Conservation (phyloP, 1,284 basidiomycete genomes). For the Cryptococcus jaspeensis region DNA sequence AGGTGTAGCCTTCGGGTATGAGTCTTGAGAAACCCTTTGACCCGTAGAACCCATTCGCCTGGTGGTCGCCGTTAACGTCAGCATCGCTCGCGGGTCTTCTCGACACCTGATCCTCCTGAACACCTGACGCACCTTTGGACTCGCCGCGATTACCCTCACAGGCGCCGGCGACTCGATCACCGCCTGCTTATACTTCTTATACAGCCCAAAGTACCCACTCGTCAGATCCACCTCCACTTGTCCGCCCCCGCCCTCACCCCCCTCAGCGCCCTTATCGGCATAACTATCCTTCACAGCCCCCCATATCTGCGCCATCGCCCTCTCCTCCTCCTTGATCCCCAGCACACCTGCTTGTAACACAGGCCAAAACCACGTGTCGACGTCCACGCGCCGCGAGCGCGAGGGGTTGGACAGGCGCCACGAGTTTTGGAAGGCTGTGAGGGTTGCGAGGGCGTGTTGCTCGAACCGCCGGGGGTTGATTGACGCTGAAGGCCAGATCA, state of each 20-base stretch:
- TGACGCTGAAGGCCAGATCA: conserved; percentile 44
- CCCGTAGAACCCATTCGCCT: conserved; percentile 95
- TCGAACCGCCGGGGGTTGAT: conserved; percentile 44
- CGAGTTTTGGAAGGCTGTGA: conserved; percentile 49
- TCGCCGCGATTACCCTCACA: conserved; percentile 77
- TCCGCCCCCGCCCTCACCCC: conserved; percentile 3
- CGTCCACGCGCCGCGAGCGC: conserved; percentile 42
- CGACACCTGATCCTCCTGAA: not conserved
- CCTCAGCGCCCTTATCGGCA: conserved; percentile 13
- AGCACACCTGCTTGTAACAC: conserved; percentile 83
- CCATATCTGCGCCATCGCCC: conserved; percentile 55
- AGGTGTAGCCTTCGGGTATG: conserved; percentile 93
- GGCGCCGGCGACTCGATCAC: conserved; percentile 62
- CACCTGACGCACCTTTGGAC: conserved; percentile 68
- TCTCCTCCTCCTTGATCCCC: conserved; percentile 76
- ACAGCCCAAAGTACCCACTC: conserved; percentile 92
- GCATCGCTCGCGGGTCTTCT: not conserved
- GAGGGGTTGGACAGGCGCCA: conserved; percentile 43
- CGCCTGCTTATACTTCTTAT: conserved; percentile 73
- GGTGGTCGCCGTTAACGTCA: not conserved
- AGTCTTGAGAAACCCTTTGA: conserved; percentile 84
- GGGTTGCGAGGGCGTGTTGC: conserved; percentile 42
- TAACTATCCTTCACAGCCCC: conserved; percentile 32
- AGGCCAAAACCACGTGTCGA: conserved; percentile 68
- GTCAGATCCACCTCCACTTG: conserved; percentile 63